phyloP scores from a whole-genome alignment of 1,139 yeast species.

The Protomyces gravidus region DNA sequence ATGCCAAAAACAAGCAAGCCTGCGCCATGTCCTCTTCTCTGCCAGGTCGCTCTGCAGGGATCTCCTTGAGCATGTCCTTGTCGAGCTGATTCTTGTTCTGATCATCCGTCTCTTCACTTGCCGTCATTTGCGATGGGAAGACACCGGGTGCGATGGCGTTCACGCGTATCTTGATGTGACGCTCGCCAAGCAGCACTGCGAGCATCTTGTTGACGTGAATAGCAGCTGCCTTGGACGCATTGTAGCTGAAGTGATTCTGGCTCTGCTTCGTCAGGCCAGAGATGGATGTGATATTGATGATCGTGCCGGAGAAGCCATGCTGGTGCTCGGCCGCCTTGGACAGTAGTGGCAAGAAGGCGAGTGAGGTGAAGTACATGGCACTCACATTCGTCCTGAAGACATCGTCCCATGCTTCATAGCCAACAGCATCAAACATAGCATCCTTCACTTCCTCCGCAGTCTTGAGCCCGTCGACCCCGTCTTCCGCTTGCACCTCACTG shows the following conservation, averaged over 20 bases:
- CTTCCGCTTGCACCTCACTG: not conserved
- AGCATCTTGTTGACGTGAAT: constrained; percentile 34
- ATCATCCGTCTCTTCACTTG: constrained; percentile 19
- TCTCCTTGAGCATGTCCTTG: constrained; percentile 18
- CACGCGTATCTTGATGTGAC: constrained; percentile 37
- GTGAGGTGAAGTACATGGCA: constrained; percentile 28
- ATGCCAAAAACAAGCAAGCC: not conserved
- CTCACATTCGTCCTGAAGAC: constrained; percentile 30
- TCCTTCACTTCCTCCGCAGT: constrained; percentile 20
- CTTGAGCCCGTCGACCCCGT: constrained; percentile 12
- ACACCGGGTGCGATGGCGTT: constrained; percentile 35
- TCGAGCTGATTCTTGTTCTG: constrained; percentile 25
- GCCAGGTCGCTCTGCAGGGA: constrained; percentile 34
- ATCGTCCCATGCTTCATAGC: constrained; percentile 22
- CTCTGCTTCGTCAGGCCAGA: constrained; percentile 40
- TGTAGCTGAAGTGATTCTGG: constrained; percentile 51
- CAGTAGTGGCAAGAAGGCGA: constrained; percentile 24
- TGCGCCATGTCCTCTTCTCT: constrained; percentile 34
- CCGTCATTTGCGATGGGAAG: constrained; percentile 36
- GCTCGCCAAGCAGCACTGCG: constrained; percentile 32
- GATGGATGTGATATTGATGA: constrained; percentile 28
- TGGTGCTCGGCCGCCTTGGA: constrained; percentile 19
- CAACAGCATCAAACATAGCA: constrained; percentile 5
- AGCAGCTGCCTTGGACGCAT: constrained; percentile 34
- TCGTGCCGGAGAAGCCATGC: constrained; percentile 20